Percentiles rank a stretch among this genome's conserved stretches.
phyloP scores from a whole-genome alignment of 2,329 filamentous ascomycete genomes.

The Fusarium devonianum region DNA sequence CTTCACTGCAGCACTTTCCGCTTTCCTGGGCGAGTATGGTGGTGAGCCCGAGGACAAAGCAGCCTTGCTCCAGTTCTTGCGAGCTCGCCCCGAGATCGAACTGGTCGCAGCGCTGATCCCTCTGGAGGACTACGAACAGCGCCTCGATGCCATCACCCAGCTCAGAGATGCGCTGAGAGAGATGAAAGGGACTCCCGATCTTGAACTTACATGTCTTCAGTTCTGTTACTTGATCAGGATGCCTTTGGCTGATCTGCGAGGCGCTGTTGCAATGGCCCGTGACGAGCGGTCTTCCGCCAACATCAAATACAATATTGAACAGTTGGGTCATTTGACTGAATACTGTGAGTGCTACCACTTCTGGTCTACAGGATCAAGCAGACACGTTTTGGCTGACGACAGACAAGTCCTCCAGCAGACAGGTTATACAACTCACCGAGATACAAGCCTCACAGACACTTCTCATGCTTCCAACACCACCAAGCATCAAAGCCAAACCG shows the following conservation, averaged over 20 bases:
- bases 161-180: not conserved
- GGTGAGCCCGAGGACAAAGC: too few relatives aligned
- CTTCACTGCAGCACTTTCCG: too few relatives aligned
- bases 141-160: too few relatives aligned
- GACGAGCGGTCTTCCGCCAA: not conserved
- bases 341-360: not conserved
- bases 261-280: not conserved
- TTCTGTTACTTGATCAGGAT: not conserved
- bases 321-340: not conserved
- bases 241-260: not conserved
- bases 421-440: too few relatives aligned
- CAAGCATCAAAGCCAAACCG: too few relatives aligned
- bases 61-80: too few relatives aligned
- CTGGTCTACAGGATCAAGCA: not conserved
- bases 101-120: not conserved
- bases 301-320: not conserved
- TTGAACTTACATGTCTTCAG: not conserved
- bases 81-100: too few relatives aligned
- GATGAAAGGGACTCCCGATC: not conserved
- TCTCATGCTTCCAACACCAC: not conserved
- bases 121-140: not conserved
- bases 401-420: not conserved
- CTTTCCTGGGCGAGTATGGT: too few relatives aligned
- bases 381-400: not conserved
- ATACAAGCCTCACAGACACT: too few relatives aligned